Percentiles rank a stretch among this genome's conserved stretches.
phyloP scores from a whole-genome alignment of 2,329 filamentous ascomycete species.

The Aureobasidium subglaciale region DNA sequence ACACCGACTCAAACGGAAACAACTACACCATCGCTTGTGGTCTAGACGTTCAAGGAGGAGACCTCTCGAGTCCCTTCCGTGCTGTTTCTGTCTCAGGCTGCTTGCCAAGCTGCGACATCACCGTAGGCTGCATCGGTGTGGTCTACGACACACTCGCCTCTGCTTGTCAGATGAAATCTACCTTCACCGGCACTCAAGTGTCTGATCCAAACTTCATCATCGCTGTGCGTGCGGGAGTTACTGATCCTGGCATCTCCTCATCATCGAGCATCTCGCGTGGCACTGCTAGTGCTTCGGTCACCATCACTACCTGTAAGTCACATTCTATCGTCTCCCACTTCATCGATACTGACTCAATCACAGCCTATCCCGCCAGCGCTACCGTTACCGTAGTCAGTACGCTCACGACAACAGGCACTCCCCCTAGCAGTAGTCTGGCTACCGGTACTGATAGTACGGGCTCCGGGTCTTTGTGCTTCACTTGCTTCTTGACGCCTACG shows the following conservation, averaged over 20 bases:
- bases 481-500: conserved; percentile 24
- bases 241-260: neutral
- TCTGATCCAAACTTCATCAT: neutral
- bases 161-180: conserved; percentile 22
- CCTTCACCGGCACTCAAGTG: conserved; percentile 17
- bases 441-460: neutral
- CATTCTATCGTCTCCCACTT: too few relatives aligned
- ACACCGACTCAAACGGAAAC: conserved; percentile 19
- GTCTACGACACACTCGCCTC: conserved; percentile 16
- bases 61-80: conserved; percentile 18
- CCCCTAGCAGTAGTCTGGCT: neutral
- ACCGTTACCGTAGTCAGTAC: conserved; percentile 14
- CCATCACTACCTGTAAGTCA: conserved; percentile 11
- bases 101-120: conserved; percentile 19
- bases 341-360: neutral
- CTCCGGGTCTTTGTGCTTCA: conserved; percentile 23
- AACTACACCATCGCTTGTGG: conserved; percentile 21
- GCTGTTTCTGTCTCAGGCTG: conserved; percentile 18
- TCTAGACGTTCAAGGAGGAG: conserved; percentile 17
- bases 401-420: neutral
- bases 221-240: neutral
- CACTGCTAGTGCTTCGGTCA: neutral
- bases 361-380: conserved; percentile 14
- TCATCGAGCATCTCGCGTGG: neutral
- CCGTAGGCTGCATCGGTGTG: conserved; percentile 20